Base-by-base conservation (phyloP, 768 basidiomycete species). In the Exidia glandulosa region DNA sequence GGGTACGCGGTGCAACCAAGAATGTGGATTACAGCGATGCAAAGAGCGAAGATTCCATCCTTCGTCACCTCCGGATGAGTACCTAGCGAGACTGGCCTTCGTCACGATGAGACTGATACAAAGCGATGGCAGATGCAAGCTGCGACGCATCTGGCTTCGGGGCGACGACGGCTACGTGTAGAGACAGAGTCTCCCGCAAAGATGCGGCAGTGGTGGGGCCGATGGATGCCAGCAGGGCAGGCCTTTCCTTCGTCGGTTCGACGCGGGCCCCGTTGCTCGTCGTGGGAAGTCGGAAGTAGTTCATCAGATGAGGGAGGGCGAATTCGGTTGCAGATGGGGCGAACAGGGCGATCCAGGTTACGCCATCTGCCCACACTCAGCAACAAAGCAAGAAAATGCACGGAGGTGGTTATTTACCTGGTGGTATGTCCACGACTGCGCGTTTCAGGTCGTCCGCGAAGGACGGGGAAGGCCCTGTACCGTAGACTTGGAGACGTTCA, bases 281-380 rank as follows among this genome's bases (percentile, higher is more conserved):
- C 32, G 14, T 50, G 14, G 68, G 68, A n/a, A 84, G 65, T 2
- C 66, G 50, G 64, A 87, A 84, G 58, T 75, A 68, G 32, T 75
- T 66, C 7, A 67, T 68, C 34, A 90, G 62, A 12, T 75, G 67
- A 1, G 86, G 86, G 6, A 74, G 69, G 19, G 79, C 83, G 54
- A 81, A 79, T 29, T 76, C 76, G 1, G 86, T 85, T 2, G 81
- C 79, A 1, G 88, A 90, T 3, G 88, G 88, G 0, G 88, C 86
- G 65, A 90, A 90, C 67, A 81, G 81, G 23, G 85, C 80, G 1
- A 88, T 80, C 89, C 88, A 90, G 80, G 25, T 29, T 10, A 27
- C 9, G 50, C 4, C 10, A 7, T 14, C 50, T 54, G 30, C 7
- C 5, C 7, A 54, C 25, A 4, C n/a, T 54, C 30, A 54, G 50